These are phyloP conservation scores for Penicillium sp. DNA, from an alignment of 2,329 filamentous ascomycete genomes.

Conservation along the genomic window DNA sequence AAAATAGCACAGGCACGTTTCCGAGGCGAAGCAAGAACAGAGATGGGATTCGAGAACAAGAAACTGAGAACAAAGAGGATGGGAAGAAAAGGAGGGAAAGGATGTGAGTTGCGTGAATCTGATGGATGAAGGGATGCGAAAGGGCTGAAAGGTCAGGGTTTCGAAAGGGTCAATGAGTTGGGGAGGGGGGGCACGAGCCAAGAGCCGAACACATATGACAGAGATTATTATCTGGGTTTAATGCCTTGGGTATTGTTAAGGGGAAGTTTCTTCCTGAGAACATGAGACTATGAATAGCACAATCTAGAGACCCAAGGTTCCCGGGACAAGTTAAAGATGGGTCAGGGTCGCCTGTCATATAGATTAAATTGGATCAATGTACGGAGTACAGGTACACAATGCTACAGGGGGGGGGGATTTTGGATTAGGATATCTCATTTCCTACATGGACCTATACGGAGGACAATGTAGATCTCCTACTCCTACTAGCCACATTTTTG, in stretches of 20 bases:
- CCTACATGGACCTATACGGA: not conserved
- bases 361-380: slow-evolving; percentile 3
- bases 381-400: not conserved
- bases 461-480: not conserved
- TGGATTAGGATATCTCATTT: not conserved
- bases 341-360: slow-evolving; percentile 14
- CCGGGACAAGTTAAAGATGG: slow-evolving; percentile 5
- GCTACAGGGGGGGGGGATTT: not conserved
- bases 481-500: not conserved
- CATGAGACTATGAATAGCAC: slow-evolving; percentile 7
- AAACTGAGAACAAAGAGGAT: slow-evolving; percentile 1
- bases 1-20: slow-evolving; percentile 28
- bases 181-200: slow-evolving; percentile 9
- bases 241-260: not conserved
- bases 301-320: slow-evolving; percentile 20
- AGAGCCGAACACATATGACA: slow-evolving; percentile 8
- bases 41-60: slow-evolving; percentile 1
- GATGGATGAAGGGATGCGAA: slow-evolving; percentile 10
- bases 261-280: not conserved
- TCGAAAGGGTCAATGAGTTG: slow-evolving; percentile 9
- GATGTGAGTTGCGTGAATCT: not conserved
- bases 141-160: slow-evolving; percentile 5
- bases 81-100: not conserved
- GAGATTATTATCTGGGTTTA: not conserved
- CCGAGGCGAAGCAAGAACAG: not conserved